Base-by-base conservation (phyloP, 495 filamentous ascomycete genomes). In the Jackrogersella multiformis region DNA sequence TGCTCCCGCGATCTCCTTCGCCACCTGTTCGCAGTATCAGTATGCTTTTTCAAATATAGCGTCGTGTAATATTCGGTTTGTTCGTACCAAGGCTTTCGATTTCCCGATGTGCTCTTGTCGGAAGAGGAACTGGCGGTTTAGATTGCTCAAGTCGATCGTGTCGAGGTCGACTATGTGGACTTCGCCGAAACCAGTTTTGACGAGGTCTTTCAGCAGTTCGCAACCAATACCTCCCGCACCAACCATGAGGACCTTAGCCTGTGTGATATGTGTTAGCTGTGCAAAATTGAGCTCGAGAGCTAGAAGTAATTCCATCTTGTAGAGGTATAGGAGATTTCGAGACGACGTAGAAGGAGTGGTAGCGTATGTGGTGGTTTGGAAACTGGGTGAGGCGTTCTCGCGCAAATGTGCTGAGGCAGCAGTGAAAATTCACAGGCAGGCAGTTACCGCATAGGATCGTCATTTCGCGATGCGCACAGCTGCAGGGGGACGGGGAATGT, bases 71-170 rank as follows among this genome's bases (percentile, higher is more conserved):
- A 28, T 45, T 9, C 9, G 7, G 20, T 58, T 34, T n/a, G 53
- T 28, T 78, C 90, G 68, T 82, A 96, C 95, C 79, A 97, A 79
- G 61, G 95, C 94, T 74, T 99, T 99, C 5, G 95, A 86, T 73
- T 97, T 97, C 75, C 97, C 97, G 78, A 99, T 97, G 72, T 99
- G 95, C 72, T 98, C 93, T 70, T 94, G 90, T 42, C 94, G 87
- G 79, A 99, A 99, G 48, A 99, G 88, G 70, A 99, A 99, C 74
- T 99, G 95, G 15, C 95, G 92, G 72, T 99, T 99, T 46, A 99
- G 84, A 71, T 99, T 99, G 80, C 92, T 96, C 4, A 99, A 82
- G 70, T 99, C 95, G 75, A 99, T 98, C 0, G 95, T 99, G 74
- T 99, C 95, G 30, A 99, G 89, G 75, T 99, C 95, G 66, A 99